Evolutionary conservation across 164 flowering plant species (phyloP), one percentile per base, ranked within the genome.

Genomic region (Malania oleifera): DNA sequence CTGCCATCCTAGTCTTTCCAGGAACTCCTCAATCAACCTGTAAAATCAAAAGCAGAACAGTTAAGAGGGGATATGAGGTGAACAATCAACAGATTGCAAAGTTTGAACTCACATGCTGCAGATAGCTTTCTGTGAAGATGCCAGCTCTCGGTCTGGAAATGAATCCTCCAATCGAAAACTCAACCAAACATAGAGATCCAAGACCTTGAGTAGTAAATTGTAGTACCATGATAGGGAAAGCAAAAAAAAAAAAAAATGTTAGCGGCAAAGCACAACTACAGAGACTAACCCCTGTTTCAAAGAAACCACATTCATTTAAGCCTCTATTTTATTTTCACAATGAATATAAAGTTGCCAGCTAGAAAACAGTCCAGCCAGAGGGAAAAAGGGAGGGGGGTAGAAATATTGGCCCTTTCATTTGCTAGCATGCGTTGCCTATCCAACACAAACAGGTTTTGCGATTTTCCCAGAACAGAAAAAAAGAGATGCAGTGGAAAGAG

Each of bases 141-240:
- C 97, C 24, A 88, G 57, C 56, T 88, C 93, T 9, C 77, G 82
- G 69, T 93, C 96, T 17, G 96, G 99, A 65, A 90, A 93, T 23
- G 89, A 74, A 11, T 86, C 97, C 67, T 88, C 93, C 63, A 90
- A 27, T 26, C 91, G 91, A 67, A 73, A 93, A 80, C 99, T 84
- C 76, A 93, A 74, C 99, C 99, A 93, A 27, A 88, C 91, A 66
- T 93, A 90, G 39, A 90, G 89, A 65, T 90, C 99, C 77, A 93
- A 72, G 15, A 93, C 99, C 99, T 93, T 53, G 66, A 61, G 34
- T 54, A 45, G 37, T 46, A 3, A 3, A n/a, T n/a, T n/a, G n/a
- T n/a, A n/a, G n/a, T n/a, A n/a, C n/a, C n/a, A n/a, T n/a, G n/a
- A n/a, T n/a, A n/a, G n/a, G n/a, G 15, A 38, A 57, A 10, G 45